Base-by-base conservation (phyloP, 805 yeast species). In the Kuraishia cidri region DNA sequence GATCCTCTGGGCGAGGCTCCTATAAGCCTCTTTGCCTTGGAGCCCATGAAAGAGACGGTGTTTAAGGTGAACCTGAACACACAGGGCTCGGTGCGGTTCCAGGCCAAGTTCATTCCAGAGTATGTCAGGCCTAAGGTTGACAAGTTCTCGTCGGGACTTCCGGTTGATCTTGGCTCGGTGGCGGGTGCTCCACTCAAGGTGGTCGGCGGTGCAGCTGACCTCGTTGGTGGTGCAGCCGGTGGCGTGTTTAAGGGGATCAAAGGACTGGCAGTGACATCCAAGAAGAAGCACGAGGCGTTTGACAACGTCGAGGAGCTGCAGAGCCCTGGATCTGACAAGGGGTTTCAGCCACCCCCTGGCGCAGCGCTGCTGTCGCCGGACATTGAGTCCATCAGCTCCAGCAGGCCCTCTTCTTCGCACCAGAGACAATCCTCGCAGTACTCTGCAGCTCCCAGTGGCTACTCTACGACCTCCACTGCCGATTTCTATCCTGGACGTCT, bases 71-170 rank as follows among this genome's bases (percentile, higher is more conserved):
- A 65, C 13, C 58, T 83, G 37, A 63, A 70, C 38, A 75, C 86
- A n/a, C 78, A 77, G 49, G 94, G 94, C 39, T 41, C 59, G 1
- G 56, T 80, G n/a, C 58, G 64, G 35, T 47, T 78, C 36, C 58
- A 62, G 29, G 78, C 73, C 3, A 55, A 61, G 1, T 83, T 81
- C 55, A 50, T 47, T 28, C 87, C 90, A 14, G 72, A 75, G 44
- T 83, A 80, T 50, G 56, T 75, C 30, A 72, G 81, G 51, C 85
- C 90, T n/a, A 56, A 58, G 31, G 52, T 79, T 28, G 27, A 66
- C 56, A 33, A 56, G 55, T 29, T 57, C 46, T 15, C 63, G 53
- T 31, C 48, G 33, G 68, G 68, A 11, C 56, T 60, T 36, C 68
- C 66, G 16, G 39, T 60, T 31, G 65, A 58, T 29, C 46, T 69